Evolutionary conservation across 306 rosid genomes (phyloP).

Genomic region (Fagus crenata): DNA sequence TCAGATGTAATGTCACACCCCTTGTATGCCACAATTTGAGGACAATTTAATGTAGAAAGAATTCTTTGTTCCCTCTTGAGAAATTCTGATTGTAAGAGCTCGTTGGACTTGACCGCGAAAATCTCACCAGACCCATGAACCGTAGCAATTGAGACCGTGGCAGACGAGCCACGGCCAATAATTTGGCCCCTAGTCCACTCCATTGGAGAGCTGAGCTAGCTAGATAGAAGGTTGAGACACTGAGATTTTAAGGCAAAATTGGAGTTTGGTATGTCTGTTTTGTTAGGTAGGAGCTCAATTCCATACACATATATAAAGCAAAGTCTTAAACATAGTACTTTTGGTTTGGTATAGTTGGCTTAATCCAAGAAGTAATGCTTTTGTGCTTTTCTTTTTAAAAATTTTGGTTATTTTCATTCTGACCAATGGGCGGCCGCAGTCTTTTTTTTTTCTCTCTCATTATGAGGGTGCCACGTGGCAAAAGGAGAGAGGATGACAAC

Average conservation of each 20-base stretch:
- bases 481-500: slow-evolving; percentile 12
- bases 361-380: slow-evolving; percentile 16
- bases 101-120: slow-evolving; percentile 63
- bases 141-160: slow-evolving; percentile 57
- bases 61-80: slow-evolving; percentile 56
- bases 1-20: slow-evolving; percentile 63
- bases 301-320: neutral
- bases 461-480: slow-evolving; percentile 57
- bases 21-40: slow-evolving; percentile 51
- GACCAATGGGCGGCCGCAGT: slow-evolving; percentile 71
- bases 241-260: neutral
- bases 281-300: slow-evolving; percentile 18
- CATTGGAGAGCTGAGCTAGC: slow-evolving; percentile 33
- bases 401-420: slow-evolving; percentile 21
- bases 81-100: slow-evolving; percentile 49
- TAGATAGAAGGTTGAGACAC: neutral
- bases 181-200: slow-evolving; percentile 66
- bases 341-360: slow-evolving; percentile 38
- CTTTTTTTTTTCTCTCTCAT: neutral
- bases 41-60: slow-evolving; percentile 50
- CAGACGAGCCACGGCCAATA: slow-evolving; percentile 82
- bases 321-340: slow-evolving; percentile 4
- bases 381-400: slow-evolving; percentile 18
- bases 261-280: neutral
- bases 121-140: slow-evolving; percentile 30